Base-by-base conservation (phyloP, 2,329 filamentous ascomycete genomes). In the Ceratocystis albifundus region DNA sequence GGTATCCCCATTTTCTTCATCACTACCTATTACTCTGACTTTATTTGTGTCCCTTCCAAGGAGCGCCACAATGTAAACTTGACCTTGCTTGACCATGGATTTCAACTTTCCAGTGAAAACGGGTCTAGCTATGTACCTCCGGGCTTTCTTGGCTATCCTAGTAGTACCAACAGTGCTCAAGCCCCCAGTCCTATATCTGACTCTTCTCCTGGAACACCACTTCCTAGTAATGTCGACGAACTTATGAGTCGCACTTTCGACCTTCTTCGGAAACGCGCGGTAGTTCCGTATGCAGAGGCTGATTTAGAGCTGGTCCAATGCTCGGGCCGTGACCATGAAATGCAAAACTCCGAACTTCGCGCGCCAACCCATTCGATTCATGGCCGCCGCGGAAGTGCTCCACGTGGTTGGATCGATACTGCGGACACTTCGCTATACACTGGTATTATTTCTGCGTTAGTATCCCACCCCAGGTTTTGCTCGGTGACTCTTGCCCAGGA, bases 1-100 rank as follows among this genome's bases (percentile, higher is more conserved):
- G 90, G 90, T 71, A 94, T 97, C 64, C 89, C 93, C 65, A 96
- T 99, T 73, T 96, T 97, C 80, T 97, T 97, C 81, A 96, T 96
- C 74, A 96, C 93, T 2, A 96, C 91, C 41, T 99, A 97, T 76
- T 97, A 96, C 76, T 94, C 89, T 44, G 93, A 99, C 77, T 97
- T 96, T 76, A 95, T 99, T 71, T 82, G 97, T 45, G 90, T 96
- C 0, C 92, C 94, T 0, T 81, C 81, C 65, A 88, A 86, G 73
- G 85, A 88, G 72, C 85, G 88, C 63, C 78, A 82, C 30, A 87
- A 86, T 48, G 92, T 97, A 61, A 84, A 90, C 44, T 80, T 85
- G 67, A 88, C 90, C 0, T 80, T 97, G 4, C 81, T 93, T 68
- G 83, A 86, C 20, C 84, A 88, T 61, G 91, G 91, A 0, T 96